Percentiles rank a stretch among this genome's conserved stretches.
These are phyloP conservation scores for Coprinellus micaceus DNA, from an alignment of 768 basidiomycete genomes.

Conservation along the genomic window DNA sequence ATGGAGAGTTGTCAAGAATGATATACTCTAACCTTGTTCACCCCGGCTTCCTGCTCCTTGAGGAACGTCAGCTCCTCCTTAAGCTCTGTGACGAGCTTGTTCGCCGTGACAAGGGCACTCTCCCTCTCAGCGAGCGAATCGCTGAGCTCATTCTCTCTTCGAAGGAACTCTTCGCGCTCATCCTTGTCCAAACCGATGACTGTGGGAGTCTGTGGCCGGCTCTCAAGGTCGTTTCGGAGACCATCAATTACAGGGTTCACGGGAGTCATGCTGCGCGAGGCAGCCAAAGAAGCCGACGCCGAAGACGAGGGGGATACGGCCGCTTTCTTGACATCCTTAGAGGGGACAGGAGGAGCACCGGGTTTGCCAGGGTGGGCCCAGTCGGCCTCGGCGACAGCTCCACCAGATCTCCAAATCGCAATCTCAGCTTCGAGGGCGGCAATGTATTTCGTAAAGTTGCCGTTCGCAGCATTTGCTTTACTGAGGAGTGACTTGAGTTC, in stretches of 20 bases:
- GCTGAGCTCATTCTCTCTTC: conserved; percentile 93
- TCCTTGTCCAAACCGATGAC: conserved; percentile 89
- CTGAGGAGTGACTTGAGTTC: conserved; percentile 91
- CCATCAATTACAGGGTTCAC: conserved; percentile 71
- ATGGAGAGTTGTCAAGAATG: neutral
- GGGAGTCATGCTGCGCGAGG: conserved; percentile 63
- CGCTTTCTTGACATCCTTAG: conserved; percentile 58
- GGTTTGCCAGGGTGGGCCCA: conserved; percentile 76
- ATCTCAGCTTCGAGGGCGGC: conserved; percentile 89
- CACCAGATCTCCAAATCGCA: conserved; percentile 84
- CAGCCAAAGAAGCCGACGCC: conserved; percentile 46
- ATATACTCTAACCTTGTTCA: conserved; percentile 56
- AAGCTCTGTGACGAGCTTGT: conserved; percentile 84
- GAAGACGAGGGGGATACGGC: conserved; percentile 64
- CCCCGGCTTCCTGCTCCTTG: conserved; percentile 82
- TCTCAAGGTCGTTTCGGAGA: conserved; percentile 67
- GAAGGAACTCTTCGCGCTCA: conserved; percentile 95
- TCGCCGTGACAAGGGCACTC: conserved; percentile 69
- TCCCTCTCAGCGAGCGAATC: conserved; percentile 93
- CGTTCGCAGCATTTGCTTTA: conserved; percentile 85
- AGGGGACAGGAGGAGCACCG: conserved; percentile 38
- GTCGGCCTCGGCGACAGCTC: conserved; percentile 74
- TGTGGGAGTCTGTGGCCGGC: conserved; percentile 90
- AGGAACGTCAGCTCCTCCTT: conserved; percentile 86
- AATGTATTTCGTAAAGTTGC: conserved; percentile 82